Evolutionary conservation across 371 early-diverging fungal species (phyloP).

Genomic region (Mucor saturninus): DNA sequence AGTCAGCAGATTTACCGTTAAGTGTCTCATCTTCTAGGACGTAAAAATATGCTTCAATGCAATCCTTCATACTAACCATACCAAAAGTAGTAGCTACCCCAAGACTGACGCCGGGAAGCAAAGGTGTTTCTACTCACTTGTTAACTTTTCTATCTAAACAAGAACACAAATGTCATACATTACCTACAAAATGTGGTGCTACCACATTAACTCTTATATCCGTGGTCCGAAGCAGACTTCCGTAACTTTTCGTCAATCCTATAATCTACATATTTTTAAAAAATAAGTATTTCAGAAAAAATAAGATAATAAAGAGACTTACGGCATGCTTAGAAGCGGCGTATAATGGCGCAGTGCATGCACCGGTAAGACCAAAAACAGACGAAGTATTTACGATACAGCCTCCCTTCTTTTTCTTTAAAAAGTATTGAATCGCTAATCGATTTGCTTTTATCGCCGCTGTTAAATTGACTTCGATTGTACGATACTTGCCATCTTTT

Average conservation of each 20-base stretch:
- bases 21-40: slow-evolving; percentile 30
- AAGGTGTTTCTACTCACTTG: slow-evolving; percentile 34
- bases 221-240: slow-evolving; percentile 43
- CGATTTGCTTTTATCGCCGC: slow-evolving; percentile 72
- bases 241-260: slow-evolving; percentile 65
- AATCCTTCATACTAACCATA: slow-evolving; percentile 30
- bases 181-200: slow-evolving; percentile 78
- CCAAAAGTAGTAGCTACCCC: slow-evolving; percentile 24
- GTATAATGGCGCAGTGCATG: slow-evolving; percentile 73
- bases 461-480: slow-evolving; percentile 68
- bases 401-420: slow-evolving; percentile 55
- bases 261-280: slow-evolving; percentile 42
- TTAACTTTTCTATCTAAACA: too few relatives aligned
- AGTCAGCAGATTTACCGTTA: slow-evolving; percentile 24
- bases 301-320: slow-evolving; percentile 1
- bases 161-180: slow-evolving; percentile 14
- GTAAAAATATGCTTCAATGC: slow-evolving; percentile 34
- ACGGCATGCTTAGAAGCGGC: slow-evolving; percentile 83
- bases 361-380: slow-evolving; percentile 75
- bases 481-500: slow-evolving; percentile 47
- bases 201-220: slow-evolving; percentile 77
- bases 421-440: slow-evolving; percentile 68
- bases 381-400: slow-evolving; percentile 83
- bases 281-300: not conserved
- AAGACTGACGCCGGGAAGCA: slow-evolving; percentile 24